phyloP scores from a whole-genome alignment of 441 rosid genomes.

The Croton laevigatus region DNA sequence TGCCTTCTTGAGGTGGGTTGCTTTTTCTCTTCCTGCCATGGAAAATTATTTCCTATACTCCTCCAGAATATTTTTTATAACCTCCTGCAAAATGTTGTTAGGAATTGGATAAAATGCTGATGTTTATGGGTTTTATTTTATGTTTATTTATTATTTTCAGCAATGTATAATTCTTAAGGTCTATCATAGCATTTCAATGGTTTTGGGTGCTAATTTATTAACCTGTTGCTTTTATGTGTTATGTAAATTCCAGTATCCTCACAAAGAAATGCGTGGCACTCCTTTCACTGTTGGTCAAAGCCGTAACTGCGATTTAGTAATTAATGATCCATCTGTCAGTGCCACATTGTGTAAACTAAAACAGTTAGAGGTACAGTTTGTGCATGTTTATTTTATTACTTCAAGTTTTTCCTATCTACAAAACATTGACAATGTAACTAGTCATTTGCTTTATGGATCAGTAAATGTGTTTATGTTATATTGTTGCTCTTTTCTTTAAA shows the following conservation, averaged over 20 bases:
- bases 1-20: neutral
- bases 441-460: neutral
- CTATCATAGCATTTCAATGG: neutral
- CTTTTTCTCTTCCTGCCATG: neutral
- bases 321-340: conserved; percentile 64
- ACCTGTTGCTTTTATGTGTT: conserved; percentile 18
- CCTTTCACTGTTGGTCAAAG: conserved; percentile 75
- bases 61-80: too few relatives aligned
- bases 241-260: conserved; percentile 64
- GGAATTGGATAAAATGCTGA: neutral
- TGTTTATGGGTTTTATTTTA: too few relatives aligned
- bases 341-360: conserved; percentile 63
- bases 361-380: conserved; percentile 63
- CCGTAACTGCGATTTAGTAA: conserved; percentile 65
- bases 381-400: neutral
- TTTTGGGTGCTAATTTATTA: neutral
- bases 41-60: too few relatives aligned
- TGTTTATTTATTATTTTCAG: neutral
- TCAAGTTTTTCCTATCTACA: neutral
- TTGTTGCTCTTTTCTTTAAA: neutral
- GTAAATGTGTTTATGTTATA: too few relatives aligned
- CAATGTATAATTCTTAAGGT: neutral
- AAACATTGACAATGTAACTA: neutral
- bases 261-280: conserved; percentile 54
- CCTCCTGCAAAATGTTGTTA: neutral